These are phyloP conservation scores for Myochromella boudieri DNA, from an alignment of 768 basidiomycete species.

Conservation along the genomic window DNA sequence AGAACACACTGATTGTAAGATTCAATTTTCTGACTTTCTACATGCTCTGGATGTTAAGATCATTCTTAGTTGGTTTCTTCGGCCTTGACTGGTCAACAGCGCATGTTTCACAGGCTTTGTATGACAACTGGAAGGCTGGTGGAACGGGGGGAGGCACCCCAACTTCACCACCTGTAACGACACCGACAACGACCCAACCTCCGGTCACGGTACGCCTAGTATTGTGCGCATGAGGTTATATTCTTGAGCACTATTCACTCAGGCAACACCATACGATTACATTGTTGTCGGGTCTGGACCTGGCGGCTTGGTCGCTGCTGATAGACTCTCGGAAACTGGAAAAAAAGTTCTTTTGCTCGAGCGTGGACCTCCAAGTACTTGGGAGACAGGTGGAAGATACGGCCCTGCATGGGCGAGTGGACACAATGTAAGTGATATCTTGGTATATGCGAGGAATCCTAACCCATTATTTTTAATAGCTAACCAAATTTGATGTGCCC, in stretches of 20 bases:
- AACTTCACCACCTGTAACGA: slow-evolving; percentile 33
- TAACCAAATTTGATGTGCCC: slow-evolving; percentile 69
- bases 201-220: slow-evolving; percentile 19
- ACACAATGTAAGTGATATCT: slow-evolving; percentile 34
- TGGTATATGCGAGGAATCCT: neutral
- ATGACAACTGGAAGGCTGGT: slow-evolving; percentile 50
- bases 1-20: slow-evolving; percentile 60
- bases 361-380: slow-evolving; percentile 61
- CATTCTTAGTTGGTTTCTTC: slow-evolving; percentile 54
- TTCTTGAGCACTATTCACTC: neutral
- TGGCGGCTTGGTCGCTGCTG: slow-evolving; percentile 58
- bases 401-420: slow-evolving; percentile 49
- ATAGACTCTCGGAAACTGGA: slow-evolving; percentile 58
- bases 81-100: slow-evolving; percentile 47
- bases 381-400: slow-evolving; percentile 58
- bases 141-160: slow-evolving; percentile 36
- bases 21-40: neutral
- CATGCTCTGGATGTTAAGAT: neutral
- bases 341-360: slow-evolving; percentile 65
- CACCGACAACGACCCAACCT: slow-evolving; percentile 28
- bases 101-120: slow-evolving; percentile 44
- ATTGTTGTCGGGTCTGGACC: slow-evolving; percentile 60
- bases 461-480: slow-evolving; percentile 36
- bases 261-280: slow-evolving; percentile 51
- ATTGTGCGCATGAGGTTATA: neutral